A percentile compares a stretch with the other conserved stretches of the same genome.
phyloP scores from a whole-genome alignment of 1,139 yeast genomes.

The Schwanniomyces etchellsii region DNA sequence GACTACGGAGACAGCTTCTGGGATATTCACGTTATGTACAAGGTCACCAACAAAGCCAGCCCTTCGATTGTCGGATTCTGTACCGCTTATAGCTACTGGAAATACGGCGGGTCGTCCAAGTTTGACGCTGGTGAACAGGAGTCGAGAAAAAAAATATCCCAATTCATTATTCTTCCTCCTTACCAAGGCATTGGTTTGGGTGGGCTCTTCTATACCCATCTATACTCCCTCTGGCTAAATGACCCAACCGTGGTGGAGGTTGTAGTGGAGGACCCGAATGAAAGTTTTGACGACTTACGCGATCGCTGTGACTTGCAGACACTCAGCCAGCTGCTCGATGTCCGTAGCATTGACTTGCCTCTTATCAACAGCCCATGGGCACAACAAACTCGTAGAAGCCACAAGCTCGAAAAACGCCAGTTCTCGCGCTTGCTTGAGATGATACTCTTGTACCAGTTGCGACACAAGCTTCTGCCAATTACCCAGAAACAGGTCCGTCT shows the following conservation, averaged over 20 bases:
- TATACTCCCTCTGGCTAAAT: slow-evolving; percentile 50
- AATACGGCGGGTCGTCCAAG: slow-evolving; percentile 50
- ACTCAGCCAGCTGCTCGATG: slow-evolving; percentile 16
- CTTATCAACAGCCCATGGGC: slow-evolving; percentile 39
- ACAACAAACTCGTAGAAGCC: slow-evolving; percentile 22
- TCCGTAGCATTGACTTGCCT: slow-evolving; percentile 11
- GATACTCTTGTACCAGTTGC: slow-evolving; percentile 48
- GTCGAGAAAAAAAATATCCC: slow-evolving; percentile 76
- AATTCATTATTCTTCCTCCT: slow-evolving; percentile 78
- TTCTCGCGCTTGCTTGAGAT: slow-evolving; percentile 74
- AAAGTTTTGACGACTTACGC: slow-evolving; percentile 84
- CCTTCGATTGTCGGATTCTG: slow-evolving; percentile 66
- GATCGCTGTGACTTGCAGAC: slow-evolving; percentile 73
- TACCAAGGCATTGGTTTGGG: slow-evolving; percentile 73
- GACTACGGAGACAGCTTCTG: slow-evolving; percentile 72
- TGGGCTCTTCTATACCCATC: slow-evolving; percentile 50
- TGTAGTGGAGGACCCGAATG: slow-evolving; percentile 94
- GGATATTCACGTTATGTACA: slow-evolving; percentile 56
- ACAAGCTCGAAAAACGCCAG: slow-evolving; percentile 75
- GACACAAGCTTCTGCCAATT: slow-evolving; percentile 16
- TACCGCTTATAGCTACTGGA: slow-evolving; percentile 83
- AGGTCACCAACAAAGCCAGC: slow-evolving; percentile 27
- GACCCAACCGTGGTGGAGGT: slow-evolving; percentile 61
- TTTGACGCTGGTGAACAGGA: slow-evolving; percentile 48
- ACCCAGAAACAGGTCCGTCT: slow-evolving; percentile 43